Evolutionary conservation across 176 grass and related monocot species (phyloP).

Genomic region (Ensete ventricosum): DNA sequence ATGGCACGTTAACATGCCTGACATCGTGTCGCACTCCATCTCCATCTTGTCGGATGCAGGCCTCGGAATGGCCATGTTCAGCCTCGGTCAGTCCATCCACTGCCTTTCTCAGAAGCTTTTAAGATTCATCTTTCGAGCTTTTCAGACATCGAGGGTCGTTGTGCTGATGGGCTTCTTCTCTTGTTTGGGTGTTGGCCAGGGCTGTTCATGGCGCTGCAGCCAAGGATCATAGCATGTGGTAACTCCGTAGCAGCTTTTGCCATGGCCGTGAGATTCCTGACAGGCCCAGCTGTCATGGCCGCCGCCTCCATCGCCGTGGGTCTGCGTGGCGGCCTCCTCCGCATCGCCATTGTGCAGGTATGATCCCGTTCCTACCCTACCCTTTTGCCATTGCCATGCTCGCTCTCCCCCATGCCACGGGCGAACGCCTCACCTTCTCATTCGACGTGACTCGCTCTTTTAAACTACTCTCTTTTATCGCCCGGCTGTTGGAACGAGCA

Average conservation of each 20-base stretch:
- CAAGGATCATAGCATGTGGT: slow-evolving; percentile 95
- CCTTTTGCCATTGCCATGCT: not conserved
- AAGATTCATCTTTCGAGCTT: not conserved
- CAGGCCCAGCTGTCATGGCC: slow-evolving; percentile 80
- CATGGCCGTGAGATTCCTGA: slow-evolving; percentile 89
- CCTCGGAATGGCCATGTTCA: slow-evolving; percentile 99
- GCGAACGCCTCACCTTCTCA: no score
- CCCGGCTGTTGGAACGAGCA: not conserved
- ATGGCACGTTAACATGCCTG: slow-evolving; percentile 86
- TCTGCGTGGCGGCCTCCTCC: slow-evolving; percentile 81
- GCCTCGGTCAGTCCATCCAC: slow-evolving; percentile 50
- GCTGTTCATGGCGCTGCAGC: slow-evolving; percentile 98
- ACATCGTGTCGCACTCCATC: slow-evolving; percentile 76
- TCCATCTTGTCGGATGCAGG: slow-evolving; percentile 95
- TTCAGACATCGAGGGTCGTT: not conserved
- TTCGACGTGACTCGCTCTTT: no score
- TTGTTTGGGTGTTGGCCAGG: slow-evolving; percentile 27
- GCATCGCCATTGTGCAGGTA: slow-evolving; percentile 96
- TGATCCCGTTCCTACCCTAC: not conserved
- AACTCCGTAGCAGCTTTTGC: slow-evolving; percentile 73
- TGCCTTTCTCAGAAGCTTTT: not conserved
- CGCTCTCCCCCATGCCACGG: not conserved
- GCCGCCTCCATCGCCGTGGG: slow-evolving; percentile 85
- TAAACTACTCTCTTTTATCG: no score
- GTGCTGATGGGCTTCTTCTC: not conserved